Evolutionary conservation across 805 yeast genomes (phyloP).

Genomic region (Saturnispora quitensis): DNA sequence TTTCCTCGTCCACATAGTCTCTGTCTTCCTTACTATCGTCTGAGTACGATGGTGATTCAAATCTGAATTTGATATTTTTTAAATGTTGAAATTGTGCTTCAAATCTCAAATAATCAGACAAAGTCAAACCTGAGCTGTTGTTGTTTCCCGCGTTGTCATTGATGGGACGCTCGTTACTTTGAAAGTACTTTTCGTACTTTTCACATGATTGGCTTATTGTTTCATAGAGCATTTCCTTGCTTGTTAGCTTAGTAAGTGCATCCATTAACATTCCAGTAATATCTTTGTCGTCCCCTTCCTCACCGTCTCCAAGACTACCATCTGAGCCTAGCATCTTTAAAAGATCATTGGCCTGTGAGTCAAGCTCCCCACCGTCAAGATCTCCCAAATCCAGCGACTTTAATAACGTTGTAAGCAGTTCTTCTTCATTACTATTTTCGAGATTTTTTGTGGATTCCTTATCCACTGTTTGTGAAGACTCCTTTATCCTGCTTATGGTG

Average conservation of each 20-base stretch:
- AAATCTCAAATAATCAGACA: conserved; percentile 36
- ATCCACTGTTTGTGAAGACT: conserved; percentile 65
- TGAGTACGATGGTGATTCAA: conserved; percentile 55
- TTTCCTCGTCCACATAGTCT: conserved; percentile 43
- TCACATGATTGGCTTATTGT: conserved; percentile 74
- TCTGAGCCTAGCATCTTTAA: background rate
- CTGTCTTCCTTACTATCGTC: conserved; percentile 39
- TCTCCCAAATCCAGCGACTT: conserved; percentile 40
- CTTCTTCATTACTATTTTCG: conserved; percentile 31
- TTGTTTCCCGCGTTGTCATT: background rate
- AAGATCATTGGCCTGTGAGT: background rate
- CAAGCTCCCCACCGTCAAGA: background rate
- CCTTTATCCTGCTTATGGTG: conserved; percentile 72
- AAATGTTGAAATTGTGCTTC: conserved; percentile 55
- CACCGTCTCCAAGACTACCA: conserved; percentile 12
- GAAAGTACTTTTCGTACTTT: conserved; percentile 67
- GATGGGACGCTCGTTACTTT: conserved; percentile 30
- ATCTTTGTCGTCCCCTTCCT: conserved; percentile 24
- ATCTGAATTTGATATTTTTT: conserved; percentile 49
- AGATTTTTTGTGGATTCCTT: conserved; percentile 32
- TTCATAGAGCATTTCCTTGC: conserved; percentile 79
- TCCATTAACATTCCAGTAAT: conserved; percentile 55
- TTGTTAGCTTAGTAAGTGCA: conserved; percentile 72
- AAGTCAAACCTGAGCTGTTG: conserved; percentile 24
- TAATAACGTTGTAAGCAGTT: conserved; percentile 53